Evolutionary conservation across 257 asterid species (phyloP).

Genomic region (Voacanga thouarsii): DNA sequence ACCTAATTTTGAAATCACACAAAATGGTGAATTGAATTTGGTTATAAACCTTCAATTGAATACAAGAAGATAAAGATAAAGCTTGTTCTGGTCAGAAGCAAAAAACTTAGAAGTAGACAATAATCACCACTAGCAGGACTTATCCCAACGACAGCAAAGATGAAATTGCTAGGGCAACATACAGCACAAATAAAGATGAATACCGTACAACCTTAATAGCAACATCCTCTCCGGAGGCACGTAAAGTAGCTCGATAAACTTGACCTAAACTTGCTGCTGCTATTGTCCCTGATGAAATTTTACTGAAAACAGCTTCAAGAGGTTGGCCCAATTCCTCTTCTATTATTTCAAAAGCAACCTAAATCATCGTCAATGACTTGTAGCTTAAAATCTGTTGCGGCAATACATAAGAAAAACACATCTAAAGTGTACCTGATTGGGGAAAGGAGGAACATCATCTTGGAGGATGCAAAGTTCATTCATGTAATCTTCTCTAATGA

Average conservation of each 20-base stretch:
- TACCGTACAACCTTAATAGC: constrained; percentile 74
- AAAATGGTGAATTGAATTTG: not conserved
- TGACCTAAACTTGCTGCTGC: constrained; percentile 99
- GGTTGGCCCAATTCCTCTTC: constrained; percentile 99
- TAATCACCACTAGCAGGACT: not conserved
- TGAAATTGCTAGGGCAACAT: not conserved
- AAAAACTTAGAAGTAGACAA: constrained; percentile 2
- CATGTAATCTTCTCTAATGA: constrained; percentile 98
- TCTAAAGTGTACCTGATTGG: constrained; percentile 70
- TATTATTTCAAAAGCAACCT: constrained; percentile 96
- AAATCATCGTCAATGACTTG: constrained; percentile 55
- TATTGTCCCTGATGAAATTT: constrained; percentile 86
- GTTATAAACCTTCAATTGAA: not conserved
- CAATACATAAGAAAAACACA: constrained; percentile 14
- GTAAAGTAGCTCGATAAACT: constrained; percentile 96
- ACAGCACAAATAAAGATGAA: constrained; percentile 6
- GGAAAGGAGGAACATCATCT: constrained; percentile 98
- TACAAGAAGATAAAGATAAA: not conserved
- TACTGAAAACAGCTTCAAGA: constrained; percentile 93
- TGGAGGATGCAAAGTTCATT: constrained; percentile 99
- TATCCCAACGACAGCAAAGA: not conserved
- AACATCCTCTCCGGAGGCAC: constrained; percentile 91
- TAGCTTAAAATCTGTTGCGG: constrained; percentile 31
- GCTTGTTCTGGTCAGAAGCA: not conserved
- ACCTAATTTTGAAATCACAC: not conserved